These are phyloP conservation scores for Stephania cephalantha DNA, from an alignment of 164 flowering plant species.

Conservation along the genomic window DNA sequence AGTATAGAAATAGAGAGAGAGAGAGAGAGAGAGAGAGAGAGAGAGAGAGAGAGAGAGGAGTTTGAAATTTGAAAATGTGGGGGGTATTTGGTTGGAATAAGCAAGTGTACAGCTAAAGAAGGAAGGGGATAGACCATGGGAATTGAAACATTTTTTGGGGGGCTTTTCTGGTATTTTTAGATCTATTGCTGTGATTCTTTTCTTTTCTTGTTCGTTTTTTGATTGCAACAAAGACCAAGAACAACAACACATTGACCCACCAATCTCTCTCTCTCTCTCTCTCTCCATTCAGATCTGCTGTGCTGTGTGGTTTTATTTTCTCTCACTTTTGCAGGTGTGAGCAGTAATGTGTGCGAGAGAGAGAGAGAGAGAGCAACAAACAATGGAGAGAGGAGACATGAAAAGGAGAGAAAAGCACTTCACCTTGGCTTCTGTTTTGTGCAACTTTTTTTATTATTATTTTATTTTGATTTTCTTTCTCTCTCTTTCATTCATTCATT, in stretches of 20 bases:
- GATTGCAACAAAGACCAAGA: constrained; percentile 1
- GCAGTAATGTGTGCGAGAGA: no score
- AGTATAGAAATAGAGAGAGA: constrained; percentile 8
- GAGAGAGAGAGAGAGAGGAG: constrained; percentile 5
- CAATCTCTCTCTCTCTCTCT: constrained; percentile 5
- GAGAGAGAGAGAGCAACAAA: neutral
- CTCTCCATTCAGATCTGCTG: neutral
- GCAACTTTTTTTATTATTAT: neutral
- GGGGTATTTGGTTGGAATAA: constrained; percentile 11
- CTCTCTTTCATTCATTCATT: neutral
- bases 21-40: no score
- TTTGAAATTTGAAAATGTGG: neutral
- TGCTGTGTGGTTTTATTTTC: neutral
- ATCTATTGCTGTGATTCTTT: neutral
- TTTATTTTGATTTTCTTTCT: neutral
- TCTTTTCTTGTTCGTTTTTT: neutral
- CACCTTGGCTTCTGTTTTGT: constrained; percentile 3
- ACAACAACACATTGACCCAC: neutral
- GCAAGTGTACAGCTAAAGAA: constrained; percentile 17
- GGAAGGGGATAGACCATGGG: constrained; percentile 4
- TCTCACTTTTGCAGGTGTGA: constrained; percentile 5
- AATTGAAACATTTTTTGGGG: neutral
- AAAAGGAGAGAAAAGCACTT: constrained; percentile 22
- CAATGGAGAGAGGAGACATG: constrained; percentile 7
- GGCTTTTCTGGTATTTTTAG: constrained; percentile 6